A percentile compares a stretch with the other conserved stretches of the same genome.
Evolutionary conservation across 371 early-diverging fungal genomes (phyloP).

Genomic region (Mucor plumbeus): DNA sequence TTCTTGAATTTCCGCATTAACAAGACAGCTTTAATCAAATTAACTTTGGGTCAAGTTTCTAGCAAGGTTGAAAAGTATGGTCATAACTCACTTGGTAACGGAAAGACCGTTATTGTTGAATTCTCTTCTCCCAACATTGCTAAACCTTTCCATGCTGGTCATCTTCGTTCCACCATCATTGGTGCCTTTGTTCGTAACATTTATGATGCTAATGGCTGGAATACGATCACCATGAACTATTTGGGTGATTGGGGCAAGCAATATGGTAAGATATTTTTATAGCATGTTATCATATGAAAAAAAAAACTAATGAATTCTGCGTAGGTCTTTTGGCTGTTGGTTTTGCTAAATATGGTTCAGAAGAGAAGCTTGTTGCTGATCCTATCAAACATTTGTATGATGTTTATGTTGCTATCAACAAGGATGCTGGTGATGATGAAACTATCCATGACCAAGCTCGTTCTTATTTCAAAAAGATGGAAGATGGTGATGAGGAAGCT

Average conservation of each 20-base stretch:
- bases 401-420: conserved; percentile 95
- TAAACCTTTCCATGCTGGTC: conserved; percentile 99
- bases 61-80: conserved; percentile 65
- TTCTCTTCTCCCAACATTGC: conserved; percentile 99
- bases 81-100: conserved; percentile 65
- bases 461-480: conserved; percentile 97
- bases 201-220: conserved; percentile 85
- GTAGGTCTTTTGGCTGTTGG: conserved; percentile 93
- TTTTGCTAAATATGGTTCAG: conserved; percentile 81
- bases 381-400: conserved; percentile 95
- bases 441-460: conserved; percentile 90
- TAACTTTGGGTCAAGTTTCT: conserved; percentile 59
- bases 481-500: conserved; percentile 92
- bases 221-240: conserved; percentile 96
- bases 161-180: conserved; percentile 97
- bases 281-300: no score
- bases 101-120: conserved; percentile 88
- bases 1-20: conserved; percentile 88
- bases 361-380: conserved; percentile 78
- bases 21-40: conserved; percentile 57
- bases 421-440: conserved; percentile 71
- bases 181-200: conserved; percentile 93
- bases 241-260: conserved; percentile 99
- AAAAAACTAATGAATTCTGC: no score
- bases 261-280: conserved; percentile 69